Percentiles rank a stretch among this genome's conserved stretches.
Evolutionary conservation across 352 stramenopile species (phyloP).

Genomic region (Phytopythium ostracodes): DNA sequence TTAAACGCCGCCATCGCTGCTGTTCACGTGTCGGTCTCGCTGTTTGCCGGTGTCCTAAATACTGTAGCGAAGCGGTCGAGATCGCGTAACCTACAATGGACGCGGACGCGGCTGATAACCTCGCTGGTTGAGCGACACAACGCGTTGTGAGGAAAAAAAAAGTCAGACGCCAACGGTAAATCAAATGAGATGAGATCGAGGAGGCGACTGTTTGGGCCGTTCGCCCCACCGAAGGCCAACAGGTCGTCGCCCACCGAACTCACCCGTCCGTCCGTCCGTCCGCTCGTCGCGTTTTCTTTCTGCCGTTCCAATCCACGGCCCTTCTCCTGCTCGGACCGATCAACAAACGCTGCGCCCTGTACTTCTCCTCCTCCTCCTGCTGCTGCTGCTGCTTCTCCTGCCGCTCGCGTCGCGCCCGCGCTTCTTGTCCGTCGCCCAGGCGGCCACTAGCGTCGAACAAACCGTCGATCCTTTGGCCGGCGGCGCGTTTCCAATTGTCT

Average conservation of each 20-base stretch:
- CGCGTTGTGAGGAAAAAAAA: too few species aligned
- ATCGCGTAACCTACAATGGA: too few species aligned
- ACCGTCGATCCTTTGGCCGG: not conserved
- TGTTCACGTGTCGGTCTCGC: not conserved
- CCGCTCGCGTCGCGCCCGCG: too few species aligned
- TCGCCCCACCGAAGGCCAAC: not conserved
- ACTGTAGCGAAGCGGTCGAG: too few species aligned
- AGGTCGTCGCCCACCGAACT: not conserved
- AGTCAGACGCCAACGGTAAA: too few species aligned
- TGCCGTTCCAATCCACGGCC: not conserved
- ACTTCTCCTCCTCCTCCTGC: not conserved
- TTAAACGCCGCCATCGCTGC: constrained; percentile 63
- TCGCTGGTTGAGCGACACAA: too few species aligned
- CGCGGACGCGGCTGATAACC: too few species aligned
- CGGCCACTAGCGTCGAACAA: not conserved
- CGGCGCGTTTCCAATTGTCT: constrained; percentile 7
- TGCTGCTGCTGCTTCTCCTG: too few species aligned
- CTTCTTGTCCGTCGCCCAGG: not conserved
- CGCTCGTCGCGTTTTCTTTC: not conserved
- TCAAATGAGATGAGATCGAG: too few species aligned
- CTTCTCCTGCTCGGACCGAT: not conserved
- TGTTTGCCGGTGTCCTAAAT: too few species aligned
- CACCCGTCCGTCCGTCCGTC: not conserved
- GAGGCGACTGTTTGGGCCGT: not conserved
- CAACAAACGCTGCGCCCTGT: not conserved